These are phyloP conservation scores for Clausena lansium DNA, from an alignment of 345 rosid genomes.

Conservation along the genomic window DNA sequence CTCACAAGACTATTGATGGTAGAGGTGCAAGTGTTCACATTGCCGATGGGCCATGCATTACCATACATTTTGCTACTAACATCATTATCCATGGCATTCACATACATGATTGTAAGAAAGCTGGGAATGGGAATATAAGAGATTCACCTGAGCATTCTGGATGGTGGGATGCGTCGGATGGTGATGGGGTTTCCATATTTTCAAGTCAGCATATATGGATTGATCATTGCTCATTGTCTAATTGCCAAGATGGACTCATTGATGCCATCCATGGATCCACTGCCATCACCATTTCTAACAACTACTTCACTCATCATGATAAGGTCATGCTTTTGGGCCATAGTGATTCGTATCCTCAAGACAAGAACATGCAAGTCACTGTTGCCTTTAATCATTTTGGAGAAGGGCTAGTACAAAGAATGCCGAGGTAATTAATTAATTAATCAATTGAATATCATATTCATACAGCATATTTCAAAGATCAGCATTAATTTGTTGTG, in stretches of 20 bases:
- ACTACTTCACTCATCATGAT: constrained; percentile 77
- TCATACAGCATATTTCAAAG: background rate
- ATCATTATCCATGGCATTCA: constrained; percentile 71
- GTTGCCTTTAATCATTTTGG: constrained; percentile 86
- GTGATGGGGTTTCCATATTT: constrained; percentile 62
- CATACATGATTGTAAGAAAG: constrained; percentile 69
- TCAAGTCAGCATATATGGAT: constrained; percentile 59
- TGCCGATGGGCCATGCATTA: constrained; percentile 69
- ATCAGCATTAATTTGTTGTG: background rate
- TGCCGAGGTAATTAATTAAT: constrained; percentile 56
- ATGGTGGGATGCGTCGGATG: constrained; percentile 54
- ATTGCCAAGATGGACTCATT: constrained; percentile 69
- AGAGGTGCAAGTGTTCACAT: constrained; percentile 81
- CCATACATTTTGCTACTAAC: constrained; percentile 56
- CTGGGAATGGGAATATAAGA: constrained; percentile 42
- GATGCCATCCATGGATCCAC: constrained; percentile 83
- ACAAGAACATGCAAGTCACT: constrained; percentile 75
- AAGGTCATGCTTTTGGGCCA: constrained; percentile 84
- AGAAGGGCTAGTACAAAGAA: constrained; percentile 83
- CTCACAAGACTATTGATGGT: constrained; percentile 76
- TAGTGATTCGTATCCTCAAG: constrained; percentile 60
- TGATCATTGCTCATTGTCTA: constrained; percentile 78
- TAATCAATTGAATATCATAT: too few relatives aligned
- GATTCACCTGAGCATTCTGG: constrained; percentile 62
- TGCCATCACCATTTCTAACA: constrained; percentile 77